Conservation (phyloP, 75 land plant species). For the Sequoiadendron giganteum region DNA sequence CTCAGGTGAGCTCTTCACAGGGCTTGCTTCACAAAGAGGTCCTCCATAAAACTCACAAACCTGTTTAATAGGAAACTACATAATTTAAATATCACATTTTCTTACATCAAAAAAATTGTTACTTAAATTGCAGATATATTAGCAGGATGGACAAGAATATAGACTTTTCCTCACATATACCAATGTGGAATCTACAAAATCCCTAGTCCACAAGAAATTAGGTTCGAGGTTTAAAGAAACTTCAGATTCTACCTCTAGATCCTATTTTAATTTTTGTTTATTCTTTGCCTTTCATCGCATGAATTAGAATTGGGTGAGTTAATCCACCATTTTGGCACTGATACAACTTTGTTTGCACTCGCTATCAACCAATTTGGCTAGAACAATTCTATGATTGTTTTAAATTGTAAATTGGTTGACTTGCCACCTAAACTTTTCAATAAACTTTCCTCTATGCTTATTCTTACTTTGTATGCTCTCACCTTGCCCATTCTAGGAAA, state of each 20-base stretch:
- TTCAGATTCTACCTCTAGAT: background rate
- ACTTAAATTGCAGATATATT: background rate
- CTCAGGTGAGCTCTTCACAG: conserved; percentile 54
- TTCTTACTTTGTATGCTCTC: too few species aligned
- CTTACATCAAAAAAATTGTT: background rate
- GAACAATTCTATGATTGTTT: too few species aligned
- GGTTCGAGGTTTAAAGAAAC: background rate
- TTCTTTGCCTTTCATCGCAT: too few species aligned
- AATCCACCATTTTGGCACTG: too few species aligned
- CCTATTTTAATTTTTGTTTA: too few species aligned
- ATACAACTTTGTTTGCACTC: too few species aligned
- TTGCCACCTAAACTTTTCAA: too few species aligned
- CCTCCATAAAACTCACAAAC: conserved; percentile 88
- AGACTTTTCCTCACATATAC: background rate
- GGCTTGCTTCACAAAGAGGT: conserved; percentile 66
- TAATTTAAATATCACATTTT: background rate
- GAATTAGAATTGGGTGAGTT: too few species aligned
- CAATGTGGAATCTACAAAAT: background rate
- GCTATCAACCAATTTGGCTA: too few species aligned
- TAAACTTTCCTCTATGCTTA: too few species aligned
- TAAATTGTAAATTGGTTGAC: too few species aligned
- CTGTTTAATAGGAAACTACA: conserved; percentile 27
- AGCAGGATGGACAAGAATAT: background rate
- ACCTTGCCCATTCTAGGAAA: too few species aligned
- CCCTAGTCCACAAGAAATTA: background rate